phyloP scores from a whole-genome alignment of 192 early-diverging fungal genomes.

The Backusella tuberculispora region DNA sequence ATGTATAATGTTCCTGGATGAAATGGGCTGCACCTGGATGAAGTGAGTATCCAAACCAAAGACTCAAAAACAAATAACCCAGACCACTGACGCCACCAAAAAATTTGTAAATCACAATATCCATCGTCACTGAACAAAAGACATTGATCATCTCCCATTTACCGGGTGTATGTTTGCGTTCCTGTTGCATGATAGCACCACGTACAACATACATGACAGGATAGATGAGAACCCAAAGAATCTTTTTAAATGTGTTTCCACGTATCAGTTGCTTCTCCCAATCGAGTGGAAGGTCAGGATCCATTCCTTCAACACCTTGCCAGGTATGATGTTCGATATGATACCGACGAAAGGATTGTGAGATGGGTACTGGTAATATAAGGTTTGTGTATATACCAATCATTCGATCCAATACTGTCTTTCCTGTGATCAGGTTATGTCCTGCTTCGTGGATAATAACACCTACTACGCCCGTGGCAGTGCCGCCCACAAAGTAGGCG shows the following conservation, averaged over 20 bases:
- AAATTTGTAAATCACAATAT: conserved; percentile 56
- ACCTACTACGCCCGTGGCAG: conserved; percentile 78
- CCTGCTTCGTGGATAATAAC: conserved; percentile 93
- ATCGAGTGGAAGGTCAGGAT: conserved; percentile 90
- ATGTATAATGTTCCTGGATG: conserved; percentile 96
- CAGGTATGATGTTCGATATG: conserved; percentile 97
- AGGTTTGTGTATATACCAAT: conserved; percentile 87
- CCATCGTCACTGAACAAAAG: conserved; percentile 62
- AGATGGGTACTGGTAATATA: conserved; percentile 77
- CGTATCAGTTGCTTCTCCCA: conserved; percentile 82
- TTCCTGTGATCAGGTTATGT: conserved; percentile 79
- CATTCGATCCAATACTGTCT: conserved; percentile 76
- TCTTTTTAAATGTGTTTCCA: conserved; percentile 67
- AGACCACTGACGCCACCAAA: conserved; percentile 63
- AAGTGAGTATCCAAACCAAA: conserved; percentile 85
- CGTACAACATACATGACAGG: conserved; percentile 85
- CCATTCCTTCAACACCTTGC: conserved; percentile 93
- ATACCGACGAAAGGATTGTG: conserved; percentile 80
- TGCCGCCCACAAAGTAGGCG: conserved; percentile 83
- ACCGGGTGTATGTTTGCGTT: conserved; percentile 60
- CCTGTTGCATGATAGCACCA: conserved; percentile 61
- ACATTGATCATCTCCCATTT: conserved; percentile 83
- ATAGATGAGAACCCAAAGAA: conserved; percentile 83
- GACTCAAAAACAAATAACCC: conserved; percentile 66
- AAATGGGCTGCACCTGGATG: conserved; percentile 97